A percentile compares a stretch with the other conserved stretches of the same genome.
These are phyloP conservation scores for Cadophora gregata DNA, from an alignment of 2,329 filamentous ascomycete genomes.

Conservation along the genomic window DNA sequence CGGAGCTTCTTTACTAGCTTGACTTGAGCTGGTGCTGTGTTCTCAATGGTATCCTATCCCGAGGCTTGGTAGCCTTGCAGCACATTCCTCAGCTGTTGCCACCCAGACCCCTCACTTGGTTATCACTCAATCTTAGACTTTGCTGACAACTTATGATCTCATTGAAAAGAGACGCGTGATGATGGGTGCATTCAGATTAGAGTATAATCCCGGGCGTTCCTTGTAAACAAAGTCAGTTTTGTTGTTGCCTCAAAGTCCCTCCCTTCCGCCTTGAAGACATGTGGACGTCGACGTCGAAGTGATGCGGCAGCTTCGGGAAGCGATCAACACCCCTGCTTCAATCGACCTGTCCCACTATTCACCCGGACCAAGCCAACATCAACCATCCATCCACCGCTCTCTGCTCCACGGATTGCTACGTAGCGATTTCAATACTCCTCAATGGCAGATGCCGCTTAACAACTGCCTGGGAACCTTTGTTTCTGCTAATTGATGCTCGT, in stretches of 20 bases:
- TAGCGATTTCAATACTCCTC: not conserved
- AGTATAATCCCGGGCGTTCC: not conserved
- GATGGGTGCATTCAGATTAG: not conserved
- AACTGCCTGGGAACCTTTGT: constrained; percentile 2
- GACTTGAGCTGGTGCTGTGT: not conserved
- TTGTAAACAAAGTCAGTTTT: not conserved
- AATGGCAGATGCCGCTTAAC: constrained; percentile 10
- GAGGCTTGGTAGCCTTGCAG: constrained; percentile 16
- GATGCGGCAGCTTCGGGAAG: constrained; percentile 27
- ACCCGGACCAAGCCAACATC: constrained; percentile 21
- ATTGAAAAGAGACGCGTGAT: constrained; percentile 8
- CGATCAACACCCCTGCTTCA: constrained; percentile 28
- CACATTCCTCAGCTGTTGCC: constrained; percentile 10
- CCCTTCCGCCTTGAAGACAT: not conserved
- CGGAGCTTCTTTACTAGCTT: constrained; percentile 2
- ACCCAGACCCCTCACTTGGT: constrained; percentile 8
- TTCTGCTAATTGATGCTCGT: constrained; percentile 23
- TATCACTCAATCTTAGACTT: not conserved
- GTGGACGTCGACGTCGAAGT: not conserved
- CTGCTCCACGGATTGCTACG: constrained; percentile 20
- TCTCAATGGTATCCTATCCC: constrained; percentile 3
- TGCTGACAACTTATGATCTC: constrained; percentile 6
- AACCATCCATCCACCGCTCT: constrained; percentile 18
- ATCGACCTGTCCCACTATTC: constrained; percentile 30
- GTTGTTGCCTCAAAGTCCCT: not conserved